Evolutionary conservation across 1,284 basidiomycete genomes (phyloP).

Genomic region (Coniophora puteana): DNA sequence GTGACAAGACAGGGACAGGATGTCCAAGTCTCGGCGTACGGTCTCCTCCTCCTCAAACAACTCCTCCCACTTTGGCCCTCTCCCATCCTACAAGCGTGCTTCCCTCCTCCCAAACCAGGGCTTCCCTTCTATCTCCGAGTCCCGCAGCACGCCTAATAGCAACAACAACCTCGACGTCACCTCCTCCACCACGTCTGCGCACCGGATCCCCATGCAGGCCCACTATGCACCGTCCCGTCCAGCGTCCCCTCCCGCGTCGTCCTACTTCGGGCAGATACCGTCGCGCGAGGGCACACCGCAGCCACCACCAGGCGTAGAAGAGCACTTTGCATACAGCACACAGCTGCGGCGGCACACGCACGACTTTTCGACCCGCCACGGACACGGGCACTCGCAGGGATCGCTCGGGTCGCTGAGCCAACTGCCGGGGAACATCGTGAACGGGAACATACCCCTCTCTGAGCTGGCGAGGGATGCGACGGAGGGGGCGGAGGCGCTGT

Average conservation of each 20-base stretch:
- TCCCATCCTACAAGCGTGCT: slow-evolving; percentile 13
- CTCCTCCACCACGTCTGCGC: slow-evolving; percentile 15
- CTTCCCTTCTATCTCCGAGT: too few species aligned
- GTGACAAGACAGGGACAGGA: slow-evolving; percentile 7
- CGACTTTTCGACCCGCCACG: slow-evolving; percentile 39
- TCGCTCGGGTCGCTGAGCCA: too few species aligned
- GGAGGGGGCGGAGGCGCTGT: slow-evolving; percentile 32
- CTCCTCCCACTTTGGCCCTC: slow-evolving; percentile 7
- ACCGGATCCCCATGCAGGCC: slow-evolving; percentile 8
- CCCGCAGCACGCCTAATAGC: too few species aligned
- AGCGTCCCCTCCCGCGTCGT: slow-evolving; percentile 70
- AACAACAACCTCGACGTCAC: slow-evolving; percentile 21
- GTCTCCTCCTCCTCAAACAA: slow-evolving; percentile 17
- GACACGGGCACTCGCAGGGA: slow-evolving; percentile 27
- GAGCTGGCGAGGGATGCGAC: slow-evolving; percentile 40
- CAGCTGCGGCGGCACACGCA: slow-evolving; percentile 66
- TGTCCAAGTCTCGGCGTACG: slow-evolving; percentile 26
- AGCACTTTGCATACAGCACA: slow-evolving; percentile 82
- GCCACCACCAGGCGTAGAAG: slow-evolving; percentile 55
- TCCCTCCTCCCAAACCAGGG: slow-evolving; percentile 8
- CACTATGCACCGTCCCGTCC: slow-evolving; percentile 21
- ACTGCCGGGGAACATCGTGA: too few species aligned
- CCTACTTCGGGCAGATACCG: slow-evolving; percentile 63
- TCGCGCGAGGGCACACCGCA: slow-evolving; percentile 47
- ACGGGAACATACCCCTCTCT: too few species aligned